Conservation (phyloP, 768 basidiomycete genomes). For the Naganishia vishniacii region DNA sequence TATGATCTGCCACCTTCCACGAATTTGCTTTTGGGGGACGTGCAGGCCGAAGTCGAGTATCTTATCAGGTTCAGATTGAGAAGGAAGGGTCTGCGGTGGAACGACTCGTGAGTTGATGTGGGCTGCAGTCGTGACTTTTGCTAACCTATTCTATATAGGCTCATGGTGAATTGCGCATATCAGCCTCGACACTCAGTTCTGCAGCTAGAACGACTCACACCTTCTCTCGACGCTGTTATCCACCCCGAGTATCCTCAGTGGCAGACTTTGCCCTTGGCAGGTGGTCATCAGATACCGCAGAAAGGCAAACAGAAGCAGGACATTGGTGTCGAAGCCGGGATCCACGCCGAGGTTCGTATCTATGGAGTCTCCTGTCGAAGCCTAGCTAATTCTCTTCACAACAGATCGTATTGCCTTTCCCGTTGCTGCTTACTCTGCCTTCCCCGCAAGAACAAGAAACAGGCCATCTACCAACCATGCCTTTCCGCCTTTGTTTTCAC, state of each 20-base stretch:
- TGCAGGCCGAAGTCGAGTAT: slow-evolving; percentile 16
- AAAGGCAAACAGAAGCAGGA: not conserved
- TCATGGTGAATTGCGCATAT: not conserved
- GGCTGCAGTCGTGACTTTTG: not conserved
- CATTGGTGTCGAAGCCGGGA: not conserved
- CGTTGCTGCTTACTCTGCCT: not conserved
- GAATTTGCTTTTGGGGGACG: slow-evolving; percentile 2
- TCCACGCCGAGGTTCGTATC: slow-evolving; percentile 4
- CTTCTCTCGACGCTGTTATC: not conserved
- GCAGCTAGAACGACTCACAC: slow-evolving; percentile 5
- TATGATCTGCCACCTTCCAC: slow-evolving; percentile 9
- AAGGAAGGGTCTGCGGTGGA: slow-evolving; percentile 7
- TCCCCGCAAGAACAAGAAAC: not conserved
- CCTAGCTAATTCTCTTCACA: not conserved
- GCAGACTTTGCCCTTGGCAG: slow-evolving; percentile 6
- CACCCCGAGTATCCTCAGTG: slow-evolving; percentile 12
- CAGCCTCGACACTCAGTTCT: not conserved
- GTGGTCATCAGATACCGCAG: not conserved
- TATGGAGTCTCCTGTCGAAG: not conserved
- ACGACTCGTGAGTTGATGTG: slow-evolving; percentile 9
- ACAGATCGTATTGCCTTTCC: slow-evolving; percentile 9
- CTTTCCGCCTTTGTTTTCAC: slow-evolving; percentile 11
- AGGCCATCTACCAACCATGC: not conserved
- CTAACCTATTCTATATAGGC: not conserved
- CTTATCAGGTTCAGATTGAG: not conserved